A percentile compares a stretch with the other conserved stretches of the same genome.
phyloP scores from a whole-genome alignment of 768 basidiomycete genomes.

The Suillus subalutaceus region DNA sequence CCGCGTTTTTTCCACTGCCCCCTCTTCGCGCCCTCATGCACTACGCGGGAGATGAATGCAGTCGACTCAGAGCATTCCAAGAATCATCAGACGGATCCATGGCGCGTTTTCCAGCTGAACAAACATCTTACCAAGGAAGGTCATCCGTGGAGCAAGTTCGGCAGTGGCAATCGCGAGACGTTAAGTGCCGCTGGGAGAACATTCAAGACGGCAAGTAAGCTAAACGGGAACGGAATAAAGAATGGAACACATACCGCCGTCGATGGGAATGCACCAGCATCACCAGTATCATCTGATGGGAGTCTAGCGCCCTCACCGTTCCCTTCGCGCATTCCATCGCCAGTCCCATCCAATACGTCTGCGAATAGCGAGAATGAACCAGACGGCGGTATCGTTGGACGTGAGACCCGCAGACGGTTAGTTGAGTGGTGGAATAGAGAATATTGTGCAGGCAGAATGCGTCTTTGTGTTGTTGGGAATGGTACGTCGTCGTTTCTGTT shows the following conservation, averaged over 20 bases:
- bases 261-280: not conserved
- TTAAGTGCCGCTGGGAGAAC: conserved; percentile 64
- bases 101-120: conserved; percentile 94
- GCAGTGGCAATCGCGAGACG: conserved; percentile 81
- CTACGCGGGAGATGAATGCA: conserved; percentile 88
- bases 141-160: conserved; percentile 91
- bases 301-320: conserved; percentile 44
- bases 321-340: conserved; percentile 61
- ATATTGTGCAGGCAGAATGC: conserved; percentile 85
- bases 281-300: conserved; percentile 15
- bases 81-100: conserved; percentile 87
- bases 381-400: conserved; percentile 77
- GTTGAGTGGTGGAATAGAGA: conserved; percentile 85
- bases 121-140: conserved; percentile 80
- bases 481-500: conserved; percentile 42
- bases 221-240: conserved; percentile 31
- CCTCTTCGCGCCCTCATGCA: conserved; percentile 83
- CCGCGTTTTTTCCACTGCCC: conserved; percentile 94
- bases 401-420: conserved; percentile 76
- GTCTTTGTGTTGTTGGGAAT: conserved; percentile 76
- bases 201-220: conserved; percentile 51
- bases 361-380: conserved; percentile 61
- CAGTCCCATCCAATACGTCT: conserved; percentile 59
- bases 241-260: conserved; percentile 30
- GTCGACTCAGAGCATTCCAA: conserved; percentile 98